Conservation (phyloP, 257 asterid genomes). For the Solanum chaucha region DNA sequence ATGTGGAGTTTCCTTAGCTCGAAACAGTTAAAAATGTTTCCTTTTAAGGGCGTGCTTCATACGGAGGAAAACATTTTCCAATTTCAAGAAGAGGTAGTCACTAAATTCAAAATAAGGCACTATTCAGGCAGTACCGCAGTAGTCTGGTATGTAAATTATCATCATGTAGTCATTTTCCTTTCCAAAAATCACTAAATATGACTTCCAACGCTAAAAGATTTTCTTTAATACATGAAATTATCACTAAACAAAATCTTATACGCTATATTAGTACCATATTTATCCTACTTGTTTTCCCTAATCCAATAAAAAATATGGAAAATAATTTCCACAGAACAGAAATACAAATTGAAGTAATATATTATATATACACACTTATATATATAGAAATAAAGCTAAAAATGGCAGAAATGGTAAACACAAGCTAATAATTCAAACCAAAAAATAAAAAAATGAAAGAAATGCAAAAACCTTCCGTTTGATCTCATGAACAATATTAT, state of each 20-base stretch:
- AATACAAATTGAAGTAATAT: not conserved
- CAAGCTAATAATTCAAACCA: not conserved
- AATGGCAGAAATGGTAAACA: not conserved
- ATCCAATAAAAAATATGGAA: not conserved
- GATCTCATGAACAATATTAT: slow-evolving; percentile 63
- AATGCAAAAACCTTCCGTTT: slow-evolving; percentile 67
- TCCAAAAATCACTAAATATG: not conserved
- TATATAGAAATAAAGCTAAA: not conserved
- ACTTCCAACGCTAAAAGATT: not conserved
- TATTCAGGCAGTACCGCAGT: not conserved
- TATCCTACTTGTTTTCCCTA: not conserved
- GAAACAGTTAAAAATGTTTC: not conserved
- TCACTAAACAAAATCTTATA: not conserved
- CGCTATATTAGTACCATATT: not conserved
- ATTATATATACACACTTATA: not conserved
- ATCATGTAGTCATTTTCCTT: not conserved
- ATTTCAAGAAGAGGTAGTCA: not conserved
- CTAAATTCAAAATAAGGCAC: not conserved
- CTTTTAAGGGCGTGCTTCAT: not conserved
- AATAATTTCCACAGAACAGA: not conserved
- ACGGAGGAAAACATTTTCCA: not conserved
- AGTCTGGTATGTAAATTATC: not conserved
- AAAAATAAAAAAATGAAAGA: not conserved
- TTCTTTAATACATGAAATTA: not conserved
- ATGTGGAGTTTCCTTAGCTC: not conserved